Conservation (phyloP, 2,329 filamentous ascomycete species). For the Colletotrichum sp. region DNA sequence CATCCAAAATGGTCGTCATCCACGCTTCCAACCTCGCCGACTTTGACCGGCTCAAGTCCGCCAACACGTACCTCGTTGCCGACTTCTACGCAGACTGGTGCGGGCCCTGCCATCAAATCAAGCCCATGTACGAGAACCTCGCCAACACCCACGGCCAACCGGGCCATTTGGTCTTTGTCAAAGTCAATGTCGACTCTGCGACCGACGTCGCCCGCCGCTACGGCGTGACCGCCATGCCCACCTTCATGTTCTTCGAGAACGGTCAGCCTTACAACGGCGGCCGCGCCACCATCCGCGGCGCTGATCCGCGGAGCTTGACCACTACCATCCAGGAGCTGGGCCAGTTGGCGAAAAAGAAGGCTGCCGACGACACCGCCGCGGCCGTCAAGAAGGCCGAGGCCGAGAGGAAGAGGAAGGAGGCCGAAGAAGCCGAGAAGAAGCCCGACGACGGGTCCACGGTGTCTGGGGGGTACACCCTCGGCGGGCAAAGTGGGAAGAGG, state of each 20-base stretch:
- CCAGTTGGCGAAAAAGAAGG: constrained; percentile 27
- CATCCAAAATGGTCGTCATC: constrained; percentile 33
- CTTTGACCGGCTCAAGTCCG: constrained; percentile 53
- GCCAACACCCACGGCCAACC: constrained; percentile 40
- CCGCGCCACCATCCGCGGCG: constrained; percentile 34
- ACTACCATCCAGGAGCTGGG: constrained; percentile 10
- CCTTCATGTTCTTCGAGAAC: constrained; percentile 65
- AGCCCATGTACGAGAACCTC: constrained; percentile 57
- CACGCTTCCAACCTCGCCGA: constrained; percentile 47
- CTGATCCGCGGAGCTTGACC: constrained; percentile 21
- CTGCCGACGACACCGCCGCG: constrained; percentile 23
- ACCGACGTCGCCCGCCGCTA: constrained; percentile 55
- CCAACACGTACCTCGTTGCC: constrained; percentile 55
- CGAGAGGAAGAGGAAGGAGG: constrained; percentile 5
- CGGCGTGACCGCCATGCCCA: constrained; percentile 60
- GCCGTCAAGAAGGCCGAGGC: constrained; percentile 32
- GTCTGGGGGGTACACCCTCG: constrained; percentile 23
- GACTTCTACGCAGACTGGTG: constrained; percentile 68
- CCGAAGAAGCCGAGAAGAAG: not conserved
- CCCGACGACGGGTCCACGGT: constrained; percentile 16
- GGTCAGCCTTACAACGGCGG: constrained; percentile 50
- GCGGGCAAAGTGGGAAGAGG: not conserved
- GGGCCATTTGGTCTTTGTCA: constrained; percentile 57
- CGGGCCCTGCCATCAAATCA: constrained; percentile 64
- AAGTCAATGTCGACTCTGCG: constrained; percentile 63